Base-by-base conservation (phyloP, 2,329 filamentous ascomycete species). In the Aspergillus intermedius region DNA sequence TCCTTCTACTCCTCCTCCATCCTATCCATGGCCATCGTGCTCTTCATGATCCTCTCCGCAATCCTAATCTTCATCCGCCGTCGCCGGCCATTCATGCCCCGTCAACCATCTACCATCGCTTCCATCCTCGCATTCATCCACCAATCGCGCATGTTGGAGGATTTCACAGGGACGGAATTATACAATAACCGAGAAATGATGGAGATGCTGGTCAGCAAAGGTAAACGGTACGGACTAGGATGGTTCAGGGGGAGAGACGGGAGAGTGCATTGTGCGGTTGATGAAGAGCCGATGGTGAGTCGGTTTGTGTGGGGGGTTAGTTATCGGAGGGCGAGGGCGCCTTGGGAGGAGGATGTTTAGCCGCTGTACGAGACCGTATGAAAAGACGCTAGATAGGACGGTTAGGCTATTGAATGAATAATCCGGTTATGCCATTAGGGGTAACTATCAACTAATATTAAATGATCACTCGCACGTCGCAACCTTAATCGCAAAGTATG, bases 61-160 rank as follows among this genome's bases (percentile, higher is more conserved):
- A 65, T 68, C 1, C 59, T 83, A 1, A 83, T 86, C 15, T 85
- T 86, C 59, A 49, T 74, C 15, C 77, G 79, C 1, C 80, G 87
- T 12, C 76, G 82, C 0, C 80, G 82, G 48, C 80, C 86, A 2
- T 90, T 91, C 65, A 72, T 91, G 48, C 87, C 87, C 1, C 79
- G 87, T 4, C 85, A 90, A 71, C 86, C 87, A 3, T 88, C 84
- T 58, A 89, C 86, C 17, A 90, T 91, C 57, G 83, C 86, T 1
- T 83, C 80, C 40, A 80, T 90, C 46, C 74, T 91, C 47, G 86
- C 85, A 0, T 91, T 86, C 60, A 86, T 91, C 51, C 84, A 91
- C 66, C 86, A 89, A 69, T 85, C 80, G 65, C 87, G 86, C 68
- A 90, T 91, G 87, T 71, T 91, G 42, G 83, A 82, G 53, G 80